These are phyloP conservation scores for Auricularia sp. DNA, from an alignment of 768 basidiomycete genomes.

Conservation along the genomic window DNA sequence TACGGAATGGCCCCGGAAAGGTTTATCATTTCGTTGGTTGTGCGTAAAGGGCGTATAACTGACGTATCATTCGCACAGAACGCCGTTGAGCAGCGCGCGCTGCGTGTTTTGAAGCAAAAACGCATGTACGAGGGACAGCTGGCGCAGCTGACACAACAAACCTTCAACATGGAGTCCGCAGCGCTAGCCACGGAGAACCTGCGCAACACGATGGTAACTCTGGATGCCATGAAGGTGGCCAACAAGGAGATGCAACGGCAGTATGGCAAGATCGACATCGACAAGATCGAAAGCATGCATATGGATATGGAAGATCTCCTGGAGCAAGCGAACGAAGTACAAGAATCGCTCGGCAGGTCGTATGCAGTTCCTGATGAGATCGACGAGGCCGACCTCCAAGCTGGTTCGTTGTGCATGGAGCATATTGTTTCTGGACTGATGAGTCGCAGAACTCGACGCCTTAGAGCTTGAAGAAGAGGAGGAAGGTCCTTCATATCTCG, in stretches of 20 bases:
- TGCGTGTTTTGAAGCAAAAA: slow-evolving; percentile 90
- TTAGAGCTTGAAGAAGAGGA: slow-evolving; percentile 87
- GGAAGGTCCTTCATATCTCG: slow-evolving; percentile 80
- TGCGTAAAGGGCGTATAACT: background rate
- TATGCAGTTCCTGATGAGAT: slow-evolving; percentile 97
- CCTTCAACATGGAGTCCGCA: slow-evolving; percentile 97
- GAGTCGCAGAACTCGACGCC: slow-evolving; percentile 75
- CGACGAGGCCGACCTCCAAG: slow-evolving; percentile 95
- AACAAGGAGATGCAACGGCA: slow-evolving; percentile 96
- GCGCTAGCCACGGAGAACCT: slow-evolving; percentile 95
- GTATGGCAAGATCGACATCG: slow-evolving; percentile 94
- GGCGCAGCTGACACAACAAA: slow-evolving; percentile 83
- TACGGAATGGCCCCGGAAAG: slow-evolving; percentile 92
- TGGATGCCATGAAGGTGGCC: slow-evolving; percentile 90
- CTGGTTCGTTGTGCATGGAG: slow-evolving; percentile 42
- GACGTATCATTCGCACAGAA: slow-evolving; percentile 34
- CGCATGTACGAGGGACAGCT: slow-evolving; percentile 92
- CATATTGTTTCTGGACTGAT: background rate
- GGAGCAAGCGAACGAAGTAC: slow-evolving; percentile 94
- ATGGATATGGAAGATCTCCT: slow-evolving; percentile 97
- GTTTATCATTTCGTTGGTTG: slow-evolving; percentile 30
- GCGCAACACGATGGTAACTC: slow-evolving; percentile 96
- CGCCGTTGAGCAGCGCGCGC: slow-evolving; percentile 90
- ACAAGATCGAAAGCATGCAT: slow-evolving; percentile 98
- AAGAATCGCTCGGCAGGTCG: slow-evolving; percentile 84